Evolutionary conservation across 768 basidiomycete species (phyloP).

Genomic region (Dacryopinax primogenitus): DNA sequence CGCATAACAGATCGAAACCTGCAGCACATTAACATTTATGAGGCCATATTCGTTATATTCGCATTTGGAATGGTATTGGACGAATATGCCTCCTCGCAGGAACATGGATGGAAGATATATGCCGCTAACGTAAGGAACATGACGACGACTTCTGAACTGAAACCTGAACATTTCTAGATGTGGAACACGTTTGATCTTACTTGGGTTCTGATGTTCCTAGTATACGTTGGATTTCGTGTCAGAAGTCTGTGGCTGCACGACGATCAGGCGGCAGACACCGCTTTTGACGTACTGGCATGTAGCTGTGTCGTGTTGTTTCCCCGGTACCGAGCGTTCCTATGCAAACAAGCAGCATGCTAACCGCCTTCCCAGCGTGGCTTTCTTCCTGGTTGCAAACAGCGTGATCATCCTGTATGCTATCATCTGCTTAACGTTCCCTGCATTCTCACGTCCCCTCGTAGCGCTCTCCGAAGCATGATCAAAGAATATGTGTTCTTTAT

Average conservation of each 20-base stretch:
- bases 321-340: conserved; percentile 33
- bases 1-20: conserved; percentile 49
- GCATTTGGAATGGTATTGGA: conserved; percentile 66
- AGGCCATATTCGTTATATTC: conserved; percentile 61
- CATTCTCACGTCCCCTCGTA: conserved; percentile 23
- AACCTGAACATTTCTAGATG: conserved; percentile 37
- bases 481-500: conserved; percentile 68
- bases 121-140: conserved; percentile 52
- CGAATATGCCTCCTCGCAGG: conserved; percentile 76
- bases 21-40: conserved; percentile 43
- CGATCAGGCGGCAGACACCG: conserved; percentile 43
- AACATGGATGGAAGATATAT: conserved; percentile 82
- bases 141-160: background rate
- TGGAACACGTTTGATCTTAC: conserved; percentile 78
- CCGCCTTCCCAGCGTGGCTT: conserved; percentile 43
- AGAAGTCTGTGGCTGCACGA: conserved; percentile 46
- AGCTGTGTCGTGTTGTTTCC: conserved; percentile 79
- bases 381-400: conserved; percentile 67
- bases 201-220: conserved; percentile 46
- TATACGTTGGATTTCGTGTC: conserved; percentile 51
- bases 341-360: background rate
- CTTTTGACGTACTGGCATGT: conserved; percentile 74
- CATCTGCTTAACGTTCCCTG: background rate
- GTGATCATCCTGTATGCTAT: conserved; percentile 57
- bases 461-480: conserved; percentile 72